phyloP scores from a whole-genome alignment of 129 eudicot genomes.

The Daucus carota region DH1_v3.0 NC_030381.2:55937001-55937500 shows the following conservation, averaged over 20 bases:
- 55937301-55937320: constrained; percentile 17
- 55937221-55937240: constrained; percentile 59
- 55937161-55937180: constrained; percentile 60
- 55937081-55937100: constrained; percentile 18
- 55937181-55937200: constrained; percentile 71
- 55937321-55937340: constrained; percentile 32
- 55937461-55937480: constrained; percentile 79
- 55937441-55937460: constrained; percentile 51
- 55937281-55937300: constrained; percentile 27
- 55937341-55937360: constrained; percentile 54
- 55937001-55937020: constrained; percentile 80
- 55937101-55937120: constrained; percentile 22
- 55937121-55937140: constrained; percentile 47
- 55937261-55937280: constrained; percentile 41
- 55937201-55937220: constrained; percentile 60
- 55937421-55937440: constrained; percentile 55
- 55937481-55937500: constrained; percentile 18
- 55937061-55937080: constrained; percentile 49
- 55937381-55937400: constrained; percentile 68
- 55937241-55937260: constrained; percentile 60
- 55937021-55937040: constrained; percentile 77
- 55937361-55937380: constrained; percentile 46
- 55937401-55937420: constrained; percentile 61
- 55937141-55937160: constrained; percentile 38
- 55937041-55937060: constrained; percentile 49